phyloP scores from a whole-genome alignment of 352 stramenopile species.

The Chrysophaeum taylorii region DNA sequence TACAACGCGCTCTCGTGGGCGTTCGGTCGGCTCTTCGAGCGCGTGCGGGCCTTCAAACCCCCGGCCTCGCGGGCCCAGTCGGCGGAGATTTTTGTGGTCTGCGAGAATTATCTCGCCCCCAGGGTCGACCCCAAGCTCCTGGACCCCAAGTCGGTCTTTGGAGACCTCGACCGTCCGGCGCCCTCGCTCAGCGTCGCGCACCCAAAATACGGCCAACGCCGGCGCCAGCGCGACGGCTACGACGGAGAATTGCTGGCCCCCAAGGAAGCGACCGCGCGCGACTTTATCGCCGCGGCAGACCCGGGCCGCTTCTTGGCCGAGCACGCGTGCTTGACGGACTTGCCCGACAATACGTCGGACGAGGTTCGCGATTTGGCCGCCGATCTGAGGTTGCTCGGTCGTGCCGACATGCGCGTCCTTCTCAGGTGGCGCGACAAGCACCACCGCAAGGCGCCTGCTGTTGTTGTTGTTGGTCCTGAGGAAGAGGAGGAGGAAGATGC shows the following conservation, averaged over 20 bases:
- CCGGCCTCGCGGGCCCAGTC: slow-evolving; percentile 90
- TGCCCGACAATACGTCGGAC: slow-evolving; percentile 42
- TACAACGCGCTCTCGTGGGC: slow-evolving; percentile 98
- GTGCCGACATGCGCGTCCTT: slow-evolving; percentile 90
- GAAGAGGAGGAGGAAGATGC: slow-evolving; percentile 28
- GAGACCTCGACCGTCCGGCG: slow-evolving; percentile 68
- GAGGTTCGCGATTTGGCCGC: slow-evolving; percentile 55
- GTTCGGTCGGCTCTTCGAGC: slow-evolving; percentile 96
- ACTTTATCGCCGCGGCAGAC: slow-evolving; percentile 43
- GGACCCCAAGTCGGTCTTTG: slow-evolving; percentile 94
- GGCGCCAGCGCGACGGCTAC: slow-evolving; percentile 77
- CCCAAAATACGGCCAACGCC: slow-evolving; percentile 87
- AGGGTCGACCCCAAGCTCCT: slow-evolving; percentile 95
- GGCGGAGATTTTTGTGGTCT: slow-evolving; percentile 99
- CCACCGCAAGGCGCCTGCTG: slow-evolving; percentile 15
- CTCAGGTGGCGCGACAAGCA: slow-evolving; percentile 93
- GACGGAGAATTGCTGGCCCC: neutral
- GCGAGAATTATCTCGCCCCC: slow-evolving; percentile 82
- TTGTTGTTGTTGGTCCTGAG: too few species aligned
- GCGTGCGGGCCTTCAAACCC: slow-evolving; percentile 95
- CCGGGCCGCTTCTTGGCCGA: slow-evolving; percentile 89
- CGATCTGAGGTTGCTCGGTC: slow-evolving; percentile 92
- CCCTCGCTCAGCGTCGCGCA: slow-evolving; percentile 88
- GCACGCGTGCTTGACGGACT: slow-evolving; percentile 53
- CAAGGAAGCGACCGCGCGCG: neutral